These are phyloP conservation scores for Phytophthora quininea DNA, from an alignment of 352 stramenopile genomes.

Conservation along the genomic window DNA sequence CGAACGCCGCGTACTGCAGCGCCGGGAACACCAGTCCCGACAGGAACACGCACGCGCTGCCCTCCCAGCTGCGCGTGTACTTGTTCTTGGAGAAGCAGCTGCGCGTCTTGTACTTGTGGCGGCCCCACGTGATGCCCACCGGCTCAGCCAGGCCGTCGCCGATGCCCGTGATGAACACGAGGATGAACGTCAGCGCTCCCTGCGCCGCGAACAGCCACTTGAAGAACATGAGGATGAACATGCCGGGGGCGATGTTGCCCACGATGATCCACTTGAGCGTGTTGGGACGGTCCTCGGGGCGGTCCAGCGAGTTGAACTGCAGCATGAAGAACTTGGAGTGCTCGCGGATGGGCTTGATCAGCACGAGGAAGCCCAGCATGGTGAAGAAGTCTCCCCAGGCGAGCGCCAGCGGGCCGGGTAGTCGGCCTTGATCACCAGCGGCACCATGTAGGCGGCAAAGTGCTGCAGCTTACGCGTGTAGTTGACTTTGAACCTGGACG, in stretches of 20 bases:
- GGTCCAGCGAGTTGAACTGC: conserved; percentile 89
- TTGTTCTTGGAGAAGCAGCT: conserved; percentile 85
- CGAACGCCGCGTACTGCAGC: conserved; percentile 78
- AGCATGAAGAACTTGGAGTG: conserved; percentile 87
- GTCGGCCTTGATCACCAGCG: conserved; percentile 75
- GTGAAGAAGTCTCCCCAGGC: conserved; percentile 87
- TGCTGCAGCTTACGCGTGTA: conserved; percentile 89
- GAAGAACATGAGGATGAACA: conserved; percentile 87
- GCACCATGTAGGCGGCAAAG: conserved; percentile 84
- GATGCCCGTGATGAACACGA: conserved; percentile 86
- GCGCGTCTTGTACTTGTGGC: conserved; percentile 88
- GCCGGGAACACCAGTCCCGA: conserved; percentile 80
- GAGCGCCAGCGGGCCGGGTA: conserved; percentile 61
- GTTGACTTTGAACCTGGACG: conserved; percentile 88
- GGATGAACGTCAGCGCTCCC: conserved; percentile 68
- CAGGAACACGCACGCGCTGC: conserved; percentile 79
- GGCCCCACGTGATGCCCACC: conserved; percentile 80
- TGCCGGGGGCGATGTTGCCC: conserved; percentile 62
- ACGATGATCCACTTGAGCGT: conserved; percentile 89
- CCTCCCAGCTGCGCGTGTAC: conserved; percentile 87
- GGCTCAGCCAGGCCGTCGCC: conserved; percentile 79
- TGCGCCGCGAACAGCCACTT: conserved; percentile 78
- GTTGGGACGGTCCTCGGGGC: conserved; percentile 81
- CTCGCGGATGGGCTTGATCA: conserved; percentile 87
- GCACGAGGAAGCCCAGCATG: conserved; percentile 79